Conservation (phyloP, 306 rosid species). For the Quercus rubra region DNA sequence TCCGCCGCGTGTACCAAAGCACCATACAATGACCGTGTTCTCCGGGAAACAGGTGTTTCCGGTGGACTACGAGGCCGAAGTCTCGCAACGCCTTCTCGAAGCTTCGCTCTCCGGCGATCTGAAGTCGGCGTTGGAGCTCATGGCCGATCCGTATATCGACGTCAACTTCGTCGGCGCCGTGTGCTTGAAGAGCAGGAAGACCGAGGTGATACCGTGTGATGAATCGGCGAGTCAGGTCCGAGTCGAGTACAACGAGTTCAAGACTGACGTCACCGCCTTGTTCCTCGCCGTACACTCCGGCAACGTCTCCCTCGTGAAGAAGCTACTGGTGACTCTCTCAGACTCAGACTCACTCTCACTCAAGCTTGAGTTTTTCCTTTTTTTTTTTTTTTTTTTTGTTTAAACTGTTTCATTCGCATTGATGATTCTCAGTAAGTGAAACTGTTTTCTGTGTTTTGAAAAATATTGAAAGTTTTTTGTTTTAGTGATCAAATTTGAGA, state of each 20-base stretch:
- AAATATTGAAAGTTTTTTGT: not conserved
- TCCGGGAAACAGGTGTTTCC: slow-evolving; percentile 81
- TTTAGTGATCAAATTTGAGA: not conserved
- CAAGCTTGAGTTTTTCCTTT: slow-evolving; percentile 13
- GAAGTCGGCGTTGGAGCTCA: slow-evolving; percentile 49
- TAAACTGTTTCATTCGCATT: slow-evolving; percentile 23
- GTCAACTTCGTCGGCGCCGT: slow-evolving; percentile 88
- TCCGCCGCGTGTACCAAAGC: not conserved
- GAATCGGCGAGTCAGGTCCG: slow-evolving; percentile 66
- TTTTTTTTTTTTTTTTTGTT: too few species aligned
- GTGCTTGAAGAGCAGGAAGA: slow-evolving; percentile 40
- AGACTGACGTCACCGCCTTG: slow-evolving; percentile 79
- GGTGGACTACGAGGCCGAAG: slow-evolving; percentile 71
- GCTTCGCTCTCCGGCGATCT: slow-evolving; percentile 81
- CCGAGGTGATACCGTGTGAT: slow-evolving; percentile 45
- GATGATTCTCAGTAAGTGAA: slow-evolving; percentile 3
- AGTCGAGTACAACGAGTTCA: slow-evolving; percentile 61
- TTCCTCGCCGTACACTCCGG: slow-evolving; percentile 85
- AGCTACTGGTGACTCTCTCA: slow-evolving; percentile 55
- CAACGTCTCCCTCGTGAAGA: slow-evolving; percentile 50
- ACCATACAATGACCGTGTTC: slow-evolving; percentile 63
- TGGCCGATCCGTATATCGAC: slow-evolving; percentile 73
- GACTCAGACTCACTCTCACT: slow-evolving; percentile 18
- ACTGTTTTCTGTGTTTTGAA: not conserved
- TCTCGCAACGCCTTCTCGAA: slow-evolving; percentile 76